Conservation (phyloP, 1,284 basidiomycete genomes). For the Phellopilus nigrolimitatus region DNA sequence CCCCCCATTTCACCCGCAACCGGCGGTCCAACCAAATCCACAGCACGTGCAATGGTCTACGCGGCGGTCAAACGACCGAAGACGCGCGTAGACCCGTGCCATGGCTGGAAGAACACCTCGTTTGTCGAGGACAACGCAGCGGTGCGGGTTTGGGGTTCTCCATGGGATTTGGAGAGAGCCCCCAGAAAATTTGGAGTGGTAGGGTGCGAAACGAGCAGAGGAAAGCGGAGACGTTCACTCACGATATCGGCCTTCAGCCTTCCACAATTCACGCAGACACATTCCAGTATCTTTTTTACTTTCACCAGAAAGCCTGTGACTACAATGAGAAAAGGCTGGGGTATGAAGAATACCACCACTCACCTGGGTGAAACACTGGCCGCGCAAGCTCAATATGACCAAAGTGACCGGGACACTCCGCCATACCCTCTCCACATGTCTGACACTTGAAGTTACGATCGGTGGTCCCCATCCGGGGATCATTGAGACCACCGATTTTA, state of each 20-base stretch:
- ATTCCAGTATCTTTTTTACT: conserved; percentile 99
- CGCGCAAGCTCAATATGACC: conserved; percentile 97
- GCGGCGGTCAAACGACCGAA: conserved; percentile 89
- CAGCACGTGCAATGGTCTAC: conserved; percentile 56
- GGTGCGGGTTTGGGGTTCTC: conserved; percentile 87
- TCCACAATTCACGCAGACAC: conserved; percentile 98
- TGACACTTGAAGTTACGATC: conserved; percentile 99
- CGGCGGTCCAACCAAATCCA: conserved; percentile 75
- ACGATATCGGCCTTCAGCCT: conserved; percentile 96
- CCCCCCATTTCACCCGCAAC: conserved; percentile 90
- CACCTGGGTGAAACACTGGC: conserved; percentile 96
- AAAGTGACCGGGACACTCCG: conserved; percentile 97
- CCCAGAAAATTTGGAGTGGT: conserved; percentile 87
- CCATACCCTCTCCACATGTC: conserved; percentile 98
- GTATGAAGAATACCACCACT: conserved; percentile 27
- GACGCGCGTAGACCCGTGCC: conserved; percentile 65
- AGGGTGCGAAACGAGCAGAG: conserved; percentile 87
- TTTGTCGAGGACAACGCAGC: conserved; percentile 64
- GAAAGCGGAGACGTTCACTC: conserved; percentile 65
- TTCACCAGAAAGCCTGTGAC: conserved; percentile 89
- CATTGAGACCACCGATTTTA: conserved; percentile 92
- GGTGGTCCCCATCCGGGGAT: conserved; percentile 97
- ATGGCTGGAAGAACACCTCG: conserved; percentile 74
- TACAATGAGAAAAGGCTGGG: neutral
- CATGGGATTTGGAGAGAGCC: conserved; percentile 81